phyloP scores from a whole-genome alignment of 208 protist genomes.

The Phytomonas sp. region DNA sequence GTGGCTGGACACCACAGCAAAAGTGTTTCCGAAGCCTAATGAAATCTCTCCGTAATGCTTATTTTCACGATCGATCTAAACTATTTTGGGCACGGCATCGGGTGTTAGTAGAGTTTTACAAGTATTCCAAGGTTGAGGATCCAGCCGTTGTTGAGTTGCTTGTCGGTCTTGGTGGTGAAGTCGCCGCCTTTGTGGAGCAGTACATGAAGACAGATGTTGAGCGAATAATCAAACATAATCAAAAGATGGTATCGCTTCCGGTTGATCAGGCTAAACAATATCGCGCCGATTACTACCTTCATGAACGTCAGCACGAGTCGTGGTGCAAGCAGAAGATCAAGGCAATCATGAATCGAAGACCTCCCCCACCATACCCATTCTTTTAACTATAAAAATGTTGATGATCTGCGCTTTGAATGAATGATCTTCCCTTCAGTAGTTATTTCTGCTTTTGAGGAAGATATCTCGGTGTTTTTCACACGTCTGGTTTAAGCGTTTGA shows the following conservation, averaged over 20 bases:
- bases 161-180: slow-evolving; percentile 49
- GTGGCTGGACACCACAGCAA: slow-evolving; percentile 63
- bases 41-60: slow-evolving; percentile 58
- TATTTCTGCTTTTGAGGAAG: neutral
- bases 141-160: slow-evolving; percentile 34
- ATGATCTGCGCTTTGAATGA: neutral
- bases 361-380: slow-evolving; percentile 78
- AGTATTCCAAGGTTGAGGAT: slow-evolving; percentile 57
- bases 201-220: slow-evolving; percentile 84
- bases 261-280: slow-evolving; percentile 70
- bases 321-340: slow-evolving; percentile 87
- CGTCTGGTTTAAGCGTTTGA: neutral
- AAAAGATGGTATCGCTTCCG: slow-evolving; percentile 58
- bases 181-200: slow-evolving; percentile 57
- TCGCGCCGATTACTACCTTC: slow-evolving; percentile 62
- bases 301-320: slow-evolving; percentile 82
- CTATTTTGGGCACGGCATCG: slow-evolving; percentile 87
- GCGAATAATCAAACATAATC: slow-evolving; percentile 78
- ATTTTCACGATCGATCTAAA: slow-evolving; percentile 81
- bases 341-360: slow-evolving; percentile 64
- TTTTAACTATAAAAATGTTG: slow-evolving; percentile 19
- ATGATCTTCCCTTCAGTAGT: neutral
- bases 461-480: neutral
- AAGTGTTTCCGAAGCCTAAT: slow-evolving; percentile 63
- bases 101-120: slow-evolving; percentile 85